phyloP scores from a whole-genome alignment of 192 early-diverging fungal genomes.

The Backusella tuberculispora region DNA sequence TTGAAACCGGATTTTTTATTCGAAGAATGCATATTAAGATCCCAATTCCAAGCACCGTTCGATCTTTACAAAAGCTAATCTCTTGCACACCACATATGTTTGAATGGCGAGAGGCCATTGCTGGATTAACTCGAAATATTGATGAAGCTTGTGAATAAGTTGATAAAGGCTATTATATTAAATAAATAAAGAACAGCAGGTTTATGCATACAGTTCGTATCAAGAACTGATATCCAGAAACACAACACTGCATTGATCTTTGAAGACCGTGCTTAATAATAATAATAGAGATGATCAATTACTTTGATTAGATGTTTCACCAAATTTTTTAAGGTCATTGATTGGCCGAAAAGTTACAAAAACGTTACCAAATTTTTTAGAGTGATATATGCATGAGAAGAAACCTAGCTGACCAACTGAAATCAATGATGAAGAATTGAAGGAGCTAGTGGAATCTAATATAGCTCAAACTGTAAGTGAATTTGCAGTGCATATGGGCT shows the following conservation, averaged over 20 bases:
- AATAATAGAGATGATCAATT: no score
- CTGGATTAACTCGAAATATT: neutral
- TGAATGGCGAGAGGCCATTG: neutral
- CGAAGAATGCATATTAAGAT: neutral
- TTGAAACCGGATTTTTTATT: neutral
- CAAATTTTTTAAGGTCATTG: no score
- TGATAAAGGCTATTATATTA: neutral
- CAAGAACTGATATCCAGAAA: neutral
- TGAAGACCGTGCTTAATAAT: no score
- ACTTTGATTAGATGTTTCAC: no score
- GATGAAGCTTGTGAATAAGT: constrained; percentile 1
- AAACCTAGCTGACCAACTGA: no score
- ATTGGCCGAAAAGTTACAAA: no score
- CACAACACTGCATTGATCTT: neutral
- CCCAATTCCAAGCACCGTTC: neutral
- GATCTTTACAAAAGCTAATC: constrained; percentile 3
- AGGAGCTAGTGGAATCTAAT: no score
- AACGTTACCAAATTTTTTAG: no score
- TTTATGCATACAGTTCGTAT: neutral
- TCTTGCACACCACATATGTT: neutral
- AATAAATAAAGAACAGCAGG: neutral
- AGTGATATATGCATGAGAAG: no score
- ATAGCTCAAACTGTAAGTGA: no score
- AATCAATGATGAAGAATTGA: no score
- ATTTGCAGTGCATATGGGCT: no score